Evolutionary conservation across 192 early-diverging fungal species (phyloP).

Genomic region (Gaertneriomyces semiglobifer): DNA sequence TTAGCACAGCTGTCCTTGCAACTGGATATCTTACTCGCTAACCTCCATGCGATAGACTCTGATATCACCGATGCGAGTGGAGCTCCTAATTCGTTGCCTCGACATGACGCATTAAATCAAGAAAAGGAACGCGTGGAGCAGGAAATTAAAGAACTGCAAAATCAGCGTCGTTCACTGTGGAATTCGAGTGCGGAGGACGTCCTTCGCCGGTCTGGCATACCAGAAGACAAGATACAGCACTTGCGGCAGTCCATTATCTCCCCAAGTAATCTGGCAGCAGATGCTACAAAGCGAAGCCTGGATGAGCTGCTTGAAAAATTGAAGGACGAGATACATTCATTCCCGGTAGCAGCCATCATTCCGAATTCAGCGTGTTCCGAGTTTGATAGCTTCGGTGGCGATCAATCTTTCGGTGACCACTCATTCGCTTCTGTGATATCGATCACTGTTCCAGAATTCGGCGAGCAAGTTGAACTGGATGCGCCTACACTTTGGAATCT

Average conservation of each 20-base stretch:
- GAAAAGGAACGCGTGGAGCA: not conserved
- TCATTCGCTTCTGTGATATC: not conserved
- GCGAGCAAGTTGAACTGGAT: slow-evolving; percentile 3
- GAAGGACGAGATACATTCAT: not conserved
- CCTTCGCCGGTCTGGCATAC: not conserved
- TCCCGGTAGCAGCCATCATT: no score
- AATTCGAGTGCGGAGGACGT: not conserved
- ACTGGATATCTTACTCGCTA: slow-evolving; percentile 2
- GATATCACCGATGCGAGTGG: not conserved
- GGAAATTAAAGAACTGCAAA: not conserved
- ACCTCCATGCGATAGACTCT: not conserved
- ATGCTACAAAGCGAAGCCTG: not conserved
- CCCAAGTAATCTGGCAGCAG: not conserved
- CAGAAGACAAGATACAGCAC: not conserved
- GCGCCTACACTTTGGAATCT: slow-evolving; percentile 8
- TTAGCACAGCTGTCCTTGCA: not conserved
- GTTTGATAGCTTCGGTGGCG: not conserved
- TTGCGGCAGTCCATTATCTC: not conserved
- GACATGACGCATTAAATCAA: not conserved
- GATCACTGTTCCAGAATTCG: not conserved
- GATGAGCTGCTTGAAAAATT: not conserved
- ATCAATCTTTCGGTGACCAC: not conserved
- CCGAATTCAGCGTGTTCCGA: not conserved
- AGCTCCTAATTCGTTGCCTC: not conserved
- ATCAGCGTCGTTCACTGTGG: no score